These are phyloP conservation scores for Penicillium sp. DNA, from an alignment of 2,329 filamentous ascomycete species.

Conservation along the genomic window DNA sequence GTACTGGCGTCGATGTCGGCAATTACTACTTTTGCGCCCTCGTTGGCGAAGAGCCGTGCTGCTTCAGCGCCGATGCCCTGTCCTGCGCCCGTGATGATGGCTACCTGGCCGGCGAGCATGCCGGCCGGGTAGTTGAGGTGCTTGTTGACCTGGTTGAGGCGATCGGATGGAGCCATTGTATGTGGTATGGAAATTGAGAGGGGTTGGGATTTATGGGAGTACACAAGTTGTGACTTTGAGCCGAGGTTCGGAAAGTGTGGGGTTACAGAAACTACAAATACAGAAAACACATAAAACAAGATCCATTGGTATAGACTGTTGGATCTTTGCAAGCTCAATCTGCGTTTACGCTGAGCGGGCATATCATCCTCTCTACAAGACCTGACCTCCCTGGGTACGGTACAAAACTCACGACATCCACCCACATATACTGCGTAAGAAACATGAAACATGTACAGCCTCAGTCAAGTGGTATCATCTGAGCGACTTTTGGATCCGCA, in stretches of 20 bases:
- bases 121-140: constrained; percentile 81
- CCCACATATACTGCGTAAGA: no score
- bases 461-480: constrained; percentile 10
- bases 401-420: constrained; percentile 1
- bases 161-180: constrained; percentile 47
- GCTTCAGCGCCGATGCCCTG: constrained; percentile 86
- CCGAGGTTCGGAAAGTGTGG: constrained; percentile 24
- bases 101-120: constrained; percentile 71
- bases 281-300: not conserved
- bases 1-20: constrained; percentile 73
- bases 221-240: no score
- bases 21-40: constrained; percentile 78
- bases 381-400: not conserved
- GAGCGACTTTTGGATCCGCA: constrained; percentile 16
- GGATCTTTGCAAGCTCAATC: not conserved
- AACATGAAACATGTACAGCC: not conserved
- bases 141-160: constrained; percentile 65
- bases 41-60: constrained; percentile 75
- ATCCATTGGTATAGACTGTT: not conserved
- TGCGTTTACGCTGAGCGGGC: not conserved
- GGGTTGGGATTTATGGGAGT: constrained; percentile 12
- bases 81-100: constrained; percentile 80
- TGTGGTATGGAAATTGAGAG: constrained; percentile 1
- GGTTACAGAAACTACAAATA: constrained; percentile 4
- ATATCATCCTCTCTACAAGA: not conserved